Evolutionary conservation across 805 yeast genomes (phyloP).

Genomic region (Candida hispaniensis): DNA sequence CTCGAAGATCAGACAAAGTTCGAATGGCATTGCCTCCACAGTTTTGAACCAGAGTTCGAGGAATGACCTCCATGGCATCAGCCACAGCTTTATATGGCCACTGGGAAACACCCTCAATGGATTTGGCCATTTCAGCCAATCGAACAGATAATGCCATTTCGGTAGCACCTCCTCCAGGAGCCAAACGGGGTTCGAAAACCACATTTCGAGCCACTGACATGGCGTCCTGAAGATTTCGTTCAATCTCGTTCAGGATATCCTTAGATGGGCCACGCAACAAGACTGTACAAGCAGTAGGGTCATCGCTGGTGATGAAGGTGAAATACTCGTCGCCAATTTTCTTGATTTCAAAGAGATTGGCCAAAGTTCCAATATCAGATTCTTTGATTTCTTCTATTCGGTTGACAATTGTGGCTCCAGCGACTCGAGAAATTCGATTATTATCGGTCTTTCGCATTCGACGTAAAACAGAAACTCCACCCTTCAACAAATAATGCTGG

Average conservation of each 20-base stretch:
- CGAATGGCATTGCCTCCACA: conserved; percentile 96
- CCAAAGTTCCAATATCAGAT: conserved; percentile 74
- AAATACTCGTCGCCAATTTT: conserved; percentile 96
- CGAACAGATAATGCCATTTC: conserved; percentile 95
- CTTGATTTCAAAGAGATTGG: conserved; percentile 89
- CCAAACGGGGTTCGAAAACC: conserved; percentile 81
- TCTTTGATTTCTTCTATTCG: conserved; percentile 91
- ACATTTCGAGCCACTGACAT: conserved; percentile 97
- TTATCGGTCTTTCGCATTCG: conserved; percentile 93
- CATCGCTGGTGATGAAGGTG: conserved; percentile 61
- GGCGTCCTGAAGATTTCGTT: conserved; percentile 95
- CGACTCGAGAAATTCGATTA: conserved; percentile 91
- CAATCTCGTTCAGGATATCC: conserved; percentile 91
- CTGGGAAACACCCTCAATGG: conserved; percentile 88
- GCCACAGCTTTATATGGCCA: conserved; percentile 99
- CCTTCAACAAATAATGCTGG: conserved; percentile 88
- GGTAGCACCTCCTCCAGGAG: conserved; percentile 99
- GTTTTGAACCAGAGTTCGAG: conserved; percentile 93
- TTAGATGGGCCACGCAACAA: conserved; percentile 92
- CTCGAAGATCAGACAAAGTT: conserved; percentile 79
- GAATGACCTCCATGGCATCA: conserved; percentile 96
- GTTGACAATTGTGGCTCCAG: conserved; percentile 95
- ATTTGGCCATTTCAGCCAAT: conserved; percentile 81
- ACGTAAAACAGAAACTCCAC: conserved; percentile 85
- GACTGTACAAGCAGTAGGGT: conserved; percentile 90